Conservation (phyloP, 192 early-diverging fungal species). For the Entomortierella lignicola region DNA sequence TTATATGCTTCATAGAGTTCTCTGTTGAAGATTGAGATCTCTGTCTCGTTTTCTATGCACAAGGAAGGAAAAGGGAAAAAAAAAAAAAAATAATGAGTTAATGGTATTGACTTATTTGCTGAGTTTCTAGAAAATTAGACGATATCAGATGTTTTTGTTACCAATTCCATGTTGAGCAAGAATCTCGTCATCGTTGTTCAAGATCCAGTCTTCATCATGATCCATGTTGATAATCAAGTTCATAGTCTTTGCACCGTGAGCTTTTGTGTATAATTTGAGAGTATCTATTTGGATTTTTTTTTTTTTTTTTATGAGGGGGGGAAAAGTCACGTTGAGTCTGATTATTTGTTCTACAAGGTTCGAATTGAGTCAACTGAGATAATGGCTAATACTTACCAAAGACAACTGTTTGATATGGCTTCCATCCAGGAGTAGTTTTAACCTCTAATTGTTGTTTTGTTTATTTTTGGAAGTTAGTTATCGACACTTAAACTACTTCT, state of each 20-base stretch:
- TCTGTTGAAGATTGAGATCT: slow-evolving; percentile 84
- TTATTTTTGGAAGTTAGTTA: no score
- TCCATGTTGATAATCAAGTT: slow-evolving; percentile 92
- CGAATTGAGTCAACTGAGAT: no score
- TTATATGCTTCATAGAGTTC: slow-evolving; percentile 79
- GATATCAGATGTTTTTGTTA: slow-evolving; percentile 47
- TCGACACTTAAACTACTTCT: no score
- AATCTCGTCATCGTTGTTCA: slow-evolving; percentile 66
- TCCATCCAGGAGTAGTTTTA: slow-evolving; percentile 69
- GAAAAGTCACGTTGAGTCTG: neutral
- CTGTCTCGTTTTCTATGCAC: slow-evolving; percentile 86
- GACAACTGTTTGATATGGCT: slow-evolving; percentile 73
- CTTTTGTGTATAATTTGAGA: slow-evolving; percentile 79
- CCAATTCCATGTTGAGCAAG: slow-evolving; percentile 69
- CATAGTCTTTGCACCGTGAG: slow-evolving; percentile 81
- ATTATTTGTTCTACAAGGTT: no score
- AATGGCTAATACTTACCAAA: slow-evolving; percentile 63
- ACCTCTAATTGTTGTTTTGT: slow-evolving; percentile 59
- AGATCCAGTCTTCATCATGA: slow-evolving; percentile 72
- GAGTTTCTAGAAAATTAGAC: no score
- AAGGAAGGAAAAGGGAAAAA: neutral
- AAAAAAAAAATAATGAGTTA: neutral
- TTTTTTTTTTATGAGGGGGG: neutral
- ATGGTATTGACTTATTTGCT: no score
- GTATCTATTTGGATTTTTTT: slow-evolving; percentile 68